Percentiles rank a stretch among this genome's conserved stretches.
These are phyloP conservation scores for Hemileia vastatrix DNA, from an alignment of 1,284 basidiomycete species.

Conservation along the genomic window DNA sequence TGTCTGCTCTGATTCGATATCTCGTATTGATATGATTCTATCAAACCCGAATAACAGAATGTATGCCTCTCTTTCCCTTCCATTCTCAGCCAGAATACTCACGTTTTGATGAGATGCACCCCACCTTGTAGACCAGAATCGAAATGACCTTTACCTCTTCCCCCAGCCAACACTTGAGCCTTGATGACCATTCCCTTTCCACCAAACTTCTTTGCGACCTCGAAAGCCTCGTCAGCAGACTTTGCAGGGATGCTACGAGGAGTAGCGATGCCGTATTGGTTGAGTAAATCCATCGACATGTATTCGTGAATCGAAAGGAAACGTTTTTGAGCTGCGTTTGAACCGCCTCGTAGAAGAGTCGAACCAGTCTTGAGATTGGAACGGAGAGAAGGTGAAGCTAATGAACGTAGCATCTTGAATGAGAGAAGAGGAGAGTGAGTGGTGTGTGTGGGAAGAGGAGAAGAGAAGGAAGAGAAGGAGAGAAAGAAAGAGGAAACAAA, in stretches of 20 bases:
- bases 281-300: conserved; percentile 41
- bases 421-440: background rate
- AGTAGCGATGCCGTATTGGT: conserved; percentile 39
- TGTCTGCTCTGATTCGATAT: background rate
- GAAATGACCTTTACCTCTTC: conserved; percentile 44
- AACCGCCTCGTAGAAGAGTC: conserved; percentile 29
- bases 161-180: conserved; percentile 44
- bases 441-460: too few relatives aligned
- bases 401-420: conserved; percentile 28
- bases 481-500: too few relatives aligned
- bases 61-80: background rate
- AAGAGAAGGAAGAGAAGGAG: too few relatives aligned
- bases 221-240: conserved; percentile 39
- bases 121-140: conserved; percentile 42
- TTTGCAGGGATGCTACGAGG: conserved; percentile 38
- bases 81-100: conserved; percentile 7
- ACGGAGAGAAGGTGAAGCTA: conserved; percentile 26
- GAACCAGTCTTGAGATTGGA: conserved; percentile 32
- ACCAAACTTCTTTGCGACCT: conserved; percentile 37
- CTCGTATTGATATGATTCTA: background rate
- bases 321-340: conserved; percentile 32
- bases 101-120: conserved; percentile 44
- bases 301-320: conserved; percentile 44
- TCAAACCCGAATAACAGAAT: background rate
- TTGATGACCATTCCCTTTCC: conserved; percentile 43